These are phyloP conservation scores for Clonostachys rhizophaga DNA, from an alignment of 2,329 filamentous ascomycete species.

Conservation along the genomic window DNA sequence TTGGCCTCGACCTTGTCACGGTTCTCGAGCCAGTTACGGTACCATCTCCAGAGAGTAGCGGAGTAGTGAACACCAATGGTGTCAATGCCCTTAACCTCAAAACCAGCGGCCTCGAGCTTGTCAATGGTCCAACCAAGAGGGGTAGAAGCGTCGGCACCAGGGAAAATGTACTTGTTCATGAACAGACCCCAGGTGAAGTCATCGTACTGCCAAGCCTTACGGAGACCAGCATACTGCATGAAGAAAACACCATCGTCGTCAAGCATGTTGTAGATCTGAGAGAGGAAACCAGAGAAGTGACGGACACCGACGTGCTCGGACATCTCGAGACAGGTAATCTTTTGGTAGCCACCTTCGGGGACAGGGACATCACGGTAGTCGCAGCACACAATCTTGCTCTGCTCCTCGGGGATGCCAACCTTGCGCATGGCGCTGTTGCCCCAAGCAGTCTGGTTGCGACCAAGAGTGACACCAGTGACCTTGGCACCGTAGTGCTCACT, in stretches of 20 bases:
- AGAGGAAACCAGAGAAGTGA: conserved; percentile 75
- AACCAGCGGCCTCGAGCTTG: conserved; percentile 67
- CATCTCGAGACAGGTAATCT: conserved; percentile 98
- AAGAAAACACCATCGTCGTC: conserved; percentile 96
- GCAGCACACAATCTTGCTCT: conserved; percentile 90
- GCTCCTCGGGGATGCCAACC: conserved; percentile 76
- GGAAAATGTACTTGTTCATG: conserved; percentile 99
- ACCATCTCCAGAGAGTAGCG: conserved; percentile 96
- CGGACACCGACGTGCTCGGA: conserved; percentile 96
- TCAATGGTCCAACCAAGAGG: conserved; percentile 85
- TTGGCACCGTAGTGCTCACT: conserved; percentile 85
- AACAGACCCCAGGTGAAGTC: conserved; percentile 97
- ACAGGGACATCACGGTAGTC: conserved; percentile 94
- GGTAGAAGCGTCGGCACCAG: conserved; percentile 91
- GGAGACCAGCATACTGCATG: conserved; percentile 90
- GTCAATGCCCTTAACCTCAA: conserved; percentile 84
- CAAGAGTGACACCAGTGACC: conserved; percentile 87
- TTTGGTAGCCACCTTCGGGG: conserved; percentile 68
- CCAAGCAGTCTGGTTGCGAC: conserved; percentile 95
- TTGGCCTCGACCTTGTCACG: conserved; percentile 88
- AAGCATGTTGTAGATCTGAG: conserved; percentile 90
- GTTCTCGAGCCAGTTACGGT: conserved; percentile 97
- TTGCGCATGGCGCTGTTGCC: conserved; percentile 86
- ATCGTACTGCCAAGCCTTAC: conserved; percentile 96
- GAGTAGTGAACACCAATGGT: conserved; percentile 97